Percentiles rank a stretch among this genome's conserved stretches.
These are phyloP conservation scores for Teratosphaeria epicoccoides DNA, from an alignment of 2,329 filamentous ascomycete species.

Conservation along the genomic window DNA sequence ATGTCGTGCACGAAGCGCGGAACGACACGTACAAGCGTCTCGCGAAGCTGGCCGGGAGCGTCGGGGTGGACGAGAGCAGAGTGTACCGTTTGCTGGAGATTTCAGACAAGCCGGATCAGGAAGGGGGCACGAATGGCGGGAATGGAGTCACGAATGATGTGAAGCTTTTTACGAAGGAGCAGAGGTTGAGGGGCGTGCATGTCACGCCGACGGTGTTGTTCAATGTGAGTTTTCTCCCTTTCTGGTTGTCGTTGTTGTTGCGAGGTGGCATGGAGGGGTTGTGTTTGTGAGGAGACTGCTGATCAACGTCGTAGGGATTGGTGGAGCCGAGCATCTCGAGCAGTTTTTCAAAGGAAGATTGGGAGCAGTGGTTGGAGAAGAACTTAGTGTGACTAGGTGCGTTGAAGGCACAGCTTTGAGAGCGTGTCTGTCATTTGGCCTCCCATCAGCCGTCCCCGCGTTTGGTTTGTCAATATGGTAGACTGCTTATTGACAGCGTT, in stretches of 20 bases:
- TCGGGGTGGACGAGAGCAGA: slow-evolving; percentile 59
- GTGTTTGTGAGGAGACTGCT: slow-evolving; percentile 5
- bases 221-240: slow-evolving; percentile 44
- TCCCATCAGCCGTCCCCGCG: too few species aligned
- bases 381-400: slow-evolving; percentile 44
- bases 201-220: slow-evolving; percentile 86
- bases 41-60: slow-evolving; percentile 58
- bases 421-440: too few species aligned
- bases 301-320: slow-evolving; percentile 40
- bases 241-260: too few species aligned
- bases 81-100: slow-evolving; percentile 62
- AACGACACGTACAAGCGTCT: slow-evolving; percentile 76
- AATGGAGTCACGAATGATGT: slow-evolving; percentile 78
- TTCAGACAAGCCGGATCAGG: slow-evolving; percentile 52
- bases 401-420: background rate
- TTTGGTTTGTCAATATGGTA: too few species aligned
- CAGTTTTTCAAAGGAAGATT: slow-evolving; percentile 68
- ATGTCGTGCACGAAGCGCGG: slow-evolving; percentile 69
- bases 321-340: slow-evolving; percentile 70
- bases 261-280: background rate
- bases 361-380: slow-evolving; percentile 70
- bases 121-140: slow-evolving; percentile 63
- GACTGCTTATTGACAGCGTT: too few species aligned
- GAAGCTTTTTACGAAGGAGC: slow-evolving; percentile 72
- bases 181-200: slow-evolving; percentile 61